A percentile compares a stretch with the other conserved stretches of the same genome.
phyloP scores from a whole-genome alignment of 352 stramenopile genomes.

The Chrysophaeum taylorii region DNA sequence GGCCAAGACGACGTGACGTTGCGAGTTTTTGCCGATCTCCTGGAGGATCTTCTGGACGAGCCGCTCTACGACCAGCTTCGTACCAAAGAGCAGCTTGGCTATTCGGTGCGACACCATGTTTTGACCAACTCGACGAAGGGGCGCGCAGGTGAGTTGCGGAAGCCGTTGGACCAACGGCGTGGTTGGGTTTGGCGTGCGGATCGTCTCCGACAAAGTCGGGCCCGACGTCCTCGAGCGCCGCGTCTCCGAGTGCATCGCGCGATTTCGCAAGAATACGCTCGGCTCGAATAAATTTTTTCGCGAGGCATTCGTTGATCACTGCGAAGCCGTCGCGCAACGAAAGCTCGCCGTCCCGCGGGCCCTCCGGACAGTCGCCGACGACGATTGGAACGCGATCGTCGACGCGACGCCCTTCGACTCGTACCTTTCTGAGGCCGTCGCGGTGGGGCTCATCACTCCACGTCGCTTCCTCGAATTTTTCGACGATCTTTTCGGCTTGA shows the following conservation, averaged over 20 bases:
- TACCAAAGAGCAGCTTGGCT: constrained; percentile 79
- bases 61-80: constrained; percentile 78
- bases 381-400: constrained; percentile 53
- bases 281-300: neutral
- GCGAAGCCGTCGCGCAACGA: constrained; percentile 49
- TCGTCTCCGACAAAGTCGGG: constrained; percentile 57
- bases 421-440: constrained; percentile 40
- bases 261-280: constrained; percentile 40
- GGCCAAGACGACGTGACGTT: constrained; percentile 33
- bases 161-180: constrained; percentile 43
- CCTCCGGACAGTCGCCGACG: constrained; percentile 51
- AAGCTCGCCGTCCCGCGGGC: constrained; percentile 57
- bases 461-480: constrained; percentile 50
- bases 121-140: constrained; percentile 19
- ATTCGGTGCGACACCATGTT: too few relatives aligned
- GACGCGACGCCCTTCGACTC: constrained; percentile 48
- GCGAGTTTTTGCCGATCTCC: constrained; percentile 52
- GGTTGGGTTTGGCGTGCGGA: constrained; percentile 46
- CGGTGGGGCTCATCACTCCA: constrained; percentile 42
- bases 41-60: constrained; percentile 72
- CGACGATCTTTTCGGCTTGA: constrained; percentile 39
- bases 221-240: constrained; percentile 52
- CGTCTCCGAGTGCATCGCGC: constrained; percentile 54
- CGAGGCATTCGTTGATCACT: constrained; percentile 43
- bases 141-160: constrained; percentile 25